Conservation (phyloP, 176 grass and related monocot species). For the Eragrostis curvula region DNA sequence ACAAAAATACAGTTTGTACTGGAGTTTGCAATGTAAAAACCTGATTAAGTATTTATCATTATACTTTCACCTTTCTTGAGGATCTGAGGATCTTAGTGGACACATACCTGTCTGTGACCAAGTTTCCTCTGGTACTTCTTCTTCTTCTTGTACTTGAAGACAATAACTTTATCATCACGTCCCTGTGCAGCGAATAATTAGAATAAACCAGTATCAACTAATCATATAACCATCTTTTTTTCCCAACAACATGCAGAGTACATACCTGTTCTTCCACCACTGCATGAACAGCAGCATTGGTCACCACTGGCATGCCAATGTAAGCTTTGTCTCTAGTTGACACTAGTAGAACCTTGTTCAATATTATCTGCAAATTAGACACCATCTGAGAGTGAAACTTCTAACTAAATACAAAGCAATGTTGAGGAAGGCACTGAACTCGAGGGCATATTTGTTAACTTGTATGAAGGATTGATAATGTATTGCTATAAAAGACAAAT, state of each 20-base stretch:
- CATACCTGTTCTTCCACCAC: conserved; percentile 82
- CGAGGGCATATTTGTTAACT: conserved; percentile 10
- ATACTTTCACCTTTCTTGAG: conserved; percentile 10
- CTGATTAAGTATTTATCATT: neutral
- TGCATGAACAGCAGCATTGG: conserved; percentile 96
- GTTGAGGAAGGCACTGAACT: neutral
- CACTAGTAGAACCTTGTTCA: conserved; percentile 92
- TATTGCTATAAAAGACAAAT: conserved; percentile 19
- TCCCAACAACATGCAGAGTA: neutral
- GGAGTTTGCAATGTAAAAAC: neutral
- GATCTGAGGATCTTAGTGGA: neutral
- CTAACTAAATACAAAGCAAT: conserved; percentile 9
- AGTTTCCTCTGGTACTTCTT: conserved; percentile 93
- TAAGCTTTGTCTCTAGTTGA: conserved; percentile 90
- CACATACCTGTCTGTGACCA: conserved; percentile 85
- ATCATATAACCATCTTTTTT: conserved; percentile 6
- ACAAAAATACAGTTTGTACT: neutral
- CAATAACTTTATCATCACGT: conserved; percentile 82
- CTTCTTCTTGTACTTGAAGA: conserved; percentile 93
- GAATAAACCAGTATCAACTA: conserved; percentile 24
- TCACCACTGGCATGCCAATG: conserved; percentile 93
- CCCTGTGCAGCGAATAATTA: conserved; percentile 59
- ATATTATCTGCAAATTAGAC: conserved; percentile 70
- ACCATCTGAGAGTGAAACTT: conserved; percentile 26
- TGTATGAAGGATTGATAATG: neutral